Conservation (phyloP, 371 early-diverging fungal genomes). For the Saksenaea oblongispora region DNA sequence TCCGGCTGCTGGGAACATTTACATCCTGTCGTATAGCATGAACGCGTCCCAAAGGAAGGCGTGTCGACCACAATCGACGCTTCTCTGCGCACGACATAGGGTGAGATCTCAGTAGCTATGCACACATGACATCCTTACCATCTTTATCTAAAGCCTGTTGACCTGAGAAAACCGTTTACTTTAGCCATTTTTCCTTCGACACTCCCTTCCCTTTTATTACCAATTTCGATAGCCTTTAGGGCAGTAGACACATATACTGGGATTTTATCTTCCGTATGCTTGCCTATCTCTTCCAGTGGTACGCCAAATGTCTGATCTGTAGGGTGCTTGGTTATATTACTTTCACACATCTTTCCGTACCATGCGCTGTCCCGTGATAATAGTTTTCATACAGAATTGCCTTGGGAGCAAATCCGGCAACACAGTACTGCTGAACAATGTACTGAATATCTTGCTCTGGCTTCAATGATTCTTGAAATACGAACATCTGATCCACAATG, state of each 20-base stretch:
- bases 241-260: conserved; percentile 59
- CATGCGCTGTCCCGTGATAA: conserved; percentile 64
- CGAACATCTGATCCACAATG: conserved; percentile 64
- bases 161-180: conserved; percentile 4
- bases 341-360: conserved; percentile 25
- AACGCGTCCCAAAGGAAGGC: conserved; percentile 56
- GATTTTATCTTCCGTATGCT: conserved; percentile 54
- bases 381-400: conserved; percentile 71
- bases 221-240: conserved; percentile 31
- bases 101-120: neutral
- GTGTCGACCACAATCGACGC: conserved; percentile 61
- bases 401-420: conserved; percentile 69
- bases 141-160: conserved; percentile 7
- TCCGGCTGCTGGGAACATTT: conserved; percentile 52
- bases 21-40: conserved; percentile 66
- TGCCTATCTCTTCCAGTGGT: conserved; percentile 67
- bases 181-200: neutral
- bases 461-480: conserved; percentile 73
- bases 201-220: conserved; percentile 8
- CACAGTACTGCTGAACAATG: conserved; percentile 75
- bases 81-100: conserved; percentile 21
- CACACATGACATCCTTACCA: conserved; percentile 5
- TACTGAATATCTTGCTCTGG: conserved; percentile 77
- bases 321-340: neutral
- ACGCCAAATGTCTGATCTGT: conserved; percentile 77